Evolutionary conservation across 768 basidiomycete genomes (phyloP), one percentile per base, ranked within the genome.

Genomic region (Rhodotorula toruloides): DNA sequence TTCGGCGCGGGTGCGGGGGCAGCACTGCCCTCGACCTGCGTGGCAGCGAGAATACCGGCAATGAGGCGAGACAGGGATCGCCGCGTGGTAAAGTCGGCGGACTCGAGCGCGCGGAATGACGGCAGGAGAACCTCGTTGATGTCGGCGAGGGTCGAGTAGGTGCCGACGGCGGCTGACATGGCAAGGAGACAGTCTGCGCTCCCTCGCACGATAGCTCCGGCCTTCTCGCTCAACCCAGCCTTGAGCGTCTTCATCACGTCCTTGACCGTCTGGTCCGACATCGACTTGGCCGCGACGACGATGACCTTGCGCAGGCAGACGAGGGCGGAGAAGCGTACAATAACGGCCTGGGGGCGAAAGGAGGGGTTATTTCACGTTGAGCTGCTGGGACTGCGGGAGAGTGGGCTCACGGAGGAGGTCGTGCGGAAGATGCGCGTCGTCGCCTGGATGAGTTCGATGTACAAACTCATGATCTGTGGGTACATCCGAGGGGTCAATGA

Each of bases 401-500:
- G 37, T 40, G 17, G 39, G 79, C 89, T 67, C 67, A 89, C 91
- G 72, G 79, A 82, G 39, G 89, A 91, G 14, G 86, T 84, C 67
- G 84, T 74, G 61, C 77, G 87, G 71, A 83, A 82, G 0, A 86
- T 83, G 76, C 86, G 90, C 48, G 89, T 77, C 0, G 86, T 81
- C 0, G 85, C 80, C 3, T 81, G 79, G 27, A 84, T 79, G 40
- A 93, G 88, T 75, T 98, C 94, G 36, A 86, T 83, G 85, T 93
- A 87, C 72, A 92, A 88, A 0, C 92, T 96, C 92, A 97, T 94
- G 76, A 92, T 86, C 90, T 98, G 68, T 29, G 25, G 32, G 46
- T 22, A 36, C 22, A 34, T 13, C 11, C 12, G 25, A 19, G 32
- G 6, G 6, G 32, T 42, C 39, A 16, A 29, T n/a, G 3, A 11